These are phyloP conservation scores for Capsella rubella DNA, from an alignment of 441 rosid genomes.

Conservation along the genomic window DNA sequence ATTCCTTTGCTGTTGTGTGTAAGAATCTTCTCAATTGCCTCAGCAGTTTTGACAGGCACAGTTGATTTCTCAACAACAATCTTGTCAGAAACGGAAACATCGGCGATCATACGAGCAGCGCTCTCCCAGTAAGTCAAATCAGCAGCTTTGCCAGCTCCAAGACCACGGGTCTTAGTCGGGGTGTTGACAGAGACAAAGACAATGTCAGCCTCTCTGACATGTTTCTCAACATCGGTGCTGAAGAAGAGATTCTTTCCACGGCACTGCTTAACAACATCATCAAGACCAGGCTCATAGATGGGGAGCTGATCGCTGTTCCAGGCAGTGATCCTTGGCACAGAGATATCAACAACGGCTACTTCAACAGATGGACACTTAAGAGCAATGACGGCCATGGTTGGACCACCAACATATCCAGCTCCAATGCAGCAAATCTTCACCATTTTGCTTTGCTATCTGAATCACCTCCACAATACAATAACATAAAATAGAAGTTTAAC, in stretches of 20 bases:
- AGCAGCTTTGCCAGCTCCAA: slow-evolving; percentile 97
- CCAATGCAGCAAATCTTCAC: slow-evolving; percentile 98
- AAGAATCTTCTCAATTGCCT: slow-evolving; percentile 91
- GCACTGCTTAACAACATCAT: slow-evolving; percentile 78
- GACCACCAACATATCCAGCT: slow-evolving; percentile 96
- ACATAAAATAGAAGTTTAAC: background rate
- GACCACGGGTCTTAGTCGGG: slow-evolving; percentile 91
- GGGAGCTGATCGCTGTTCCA: slow-evolving; percentile 95
- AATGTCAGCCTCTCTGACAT: slow-evolving; percentile 84
- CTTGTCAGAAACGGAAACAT: slow-evolving; percentile 88
- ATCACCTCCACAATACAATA: background rate
- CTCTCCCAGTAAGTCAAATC: slow-evolving; percentile 99
- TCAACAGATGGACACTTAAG: slow-evolving; percentile 83
- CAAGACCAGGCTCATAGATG: slow-evolving; percentile 91
- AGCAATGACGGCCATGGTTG: slow-evolving; percentile 95
- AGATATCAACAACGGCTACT: slow-evolving; percentile 89
- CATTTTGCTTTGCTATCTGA: slow-evolving; percentile 56
- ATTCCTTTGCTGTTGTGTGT: slow-evolving; percentile 96
- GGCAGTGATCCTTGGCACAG: slow-evolving; percentile 68
- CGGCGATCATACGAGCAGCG: slow-evolving; percentile 95
- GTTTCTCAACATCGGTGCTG: slow-evolving; percentile 88
- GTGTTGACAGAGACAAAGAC: slow-evolving; percentile 95
- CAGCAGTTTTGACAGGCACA: slow-evolving; percentile 93
- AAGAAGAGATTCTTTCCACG: slow-evolving; percentile 84
- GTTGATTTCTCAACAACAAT: slow-evolving; percentile 98